phyloP scores from a whole-genome alignment of 2,329 filamentous ascomycete species.

The Ophiostoma fasciatum region DNA sequence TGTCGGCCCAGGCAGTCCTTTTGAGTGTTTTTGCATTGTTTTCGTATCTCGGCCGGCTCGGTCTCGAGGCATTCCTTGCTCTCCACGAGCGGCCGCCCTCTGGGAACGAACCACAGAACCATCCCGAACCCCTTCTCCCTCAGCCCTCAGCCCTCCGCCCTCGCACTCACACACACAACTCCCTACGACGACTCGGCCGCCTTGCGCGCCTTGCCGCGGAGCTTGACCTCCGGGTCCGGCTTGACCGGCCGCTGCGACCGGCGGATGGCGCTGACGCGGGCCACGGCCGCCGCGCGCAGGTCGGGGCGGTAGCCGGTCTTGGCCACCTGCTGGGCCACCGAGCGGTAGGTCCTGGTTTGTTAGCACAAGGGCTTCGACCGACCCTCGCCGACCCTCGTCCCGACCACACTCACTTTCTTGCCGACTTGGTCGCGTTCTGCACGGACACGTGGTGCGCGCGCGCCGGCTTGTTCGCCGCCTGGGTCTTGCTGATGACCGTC shows the following conservation, averaged over 20 bases:
- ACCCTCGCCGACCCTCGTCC: not conserved
- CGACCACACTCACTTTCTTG: constrained; percentile 53
- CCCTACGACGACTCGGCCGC: constrained; percentile 37
- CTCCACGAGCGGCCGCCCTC: no score
- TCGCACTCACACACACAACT: not conserved
- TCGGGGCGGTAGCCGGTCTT: constrained; percentile 77
- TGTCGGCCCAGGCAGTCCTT: no score
- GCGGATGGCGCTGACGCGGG: constrained; percentile 77
- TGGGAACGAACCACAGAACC: no score
- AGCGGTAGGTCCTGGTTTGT: constrained; percentile 63
- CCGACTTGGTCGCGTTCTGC: constrained; percentile 57
- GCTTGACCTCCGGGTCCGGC: constrained; percentile 58
- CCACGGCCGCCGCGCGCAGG: constrained; percentile 62
- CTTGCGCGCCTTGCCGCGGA: constrained; percentile 69
- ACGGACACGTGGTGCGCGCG: constrained; percentile 47
- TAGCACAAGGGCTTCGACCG: no score
- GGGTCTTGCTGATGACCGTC: constrained; percentile 70
- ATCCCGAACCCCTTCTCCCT: no score
- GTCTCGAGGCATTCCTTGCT: no score
- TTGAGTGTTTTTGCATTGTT: no score
- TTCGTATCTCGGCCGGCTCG: no score
- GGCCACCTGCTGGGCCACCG: constrained; percentile 67
- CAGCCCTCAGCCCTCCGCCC: not conserved
- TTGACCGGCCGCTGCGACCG: constrained; percentile 66
- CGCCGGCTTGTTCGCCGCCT: constrained; percentile 58